Evolutionary conservation across 169 alveolate genomes (phyloP).

Genomic region (Eimeria maxima): DNA sequence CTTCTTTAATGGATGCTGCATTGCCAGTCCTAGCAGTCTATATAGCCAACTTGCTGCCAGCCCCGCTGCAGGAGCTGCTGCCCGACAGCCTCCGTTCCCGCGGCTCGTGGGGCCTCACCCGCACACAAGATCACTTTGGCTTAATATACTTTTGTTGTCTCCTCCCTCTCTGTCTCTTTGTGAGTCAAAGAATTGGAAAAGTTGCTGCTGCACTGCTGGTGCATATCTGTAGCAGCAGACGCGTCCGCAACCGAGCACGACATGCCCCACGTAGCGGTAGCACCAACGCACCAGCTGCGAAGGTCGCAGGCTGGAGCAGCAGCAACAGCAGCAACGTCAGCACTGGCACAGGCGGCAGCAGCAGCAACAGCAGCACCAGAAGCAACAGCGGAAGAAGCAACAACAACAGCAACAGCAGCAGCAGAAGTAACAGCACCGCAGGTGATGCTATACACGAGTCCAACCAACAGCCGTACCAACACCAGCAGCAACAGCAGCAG

Average conservation of each 20-base stretch:
- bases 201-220: constrained; percentile 27
- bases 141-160: neutral
- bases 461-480: neutral
- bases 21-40: neutral
- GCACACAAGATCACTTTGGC: neutral
- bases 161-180: neutral
- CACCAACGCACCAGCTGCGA: neutral
- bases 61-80: constrained; percentile 34
- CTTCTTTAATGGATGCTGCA: neutral
- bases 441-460: neutral
- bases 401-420: no score
- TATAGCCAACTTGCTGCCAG: neutral
- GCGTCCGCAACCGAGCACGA: neutral
- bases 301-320: no score
- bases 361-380: no score
- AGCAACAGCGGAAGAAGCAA: no score
- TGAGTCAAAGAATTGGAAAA: neutral
- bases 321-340: no score
- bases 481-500: constrained; percentile 27
- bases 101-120: neutral
- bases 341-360: no score
- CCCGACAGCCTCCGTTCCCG: neutral
- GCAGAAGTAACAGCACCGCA: neutral
- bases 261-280: neutral
- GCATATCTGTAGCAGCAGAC: neutral